Conservation (phyloP, 805 yeast species). For the Starmerella roubikii region DNA sequence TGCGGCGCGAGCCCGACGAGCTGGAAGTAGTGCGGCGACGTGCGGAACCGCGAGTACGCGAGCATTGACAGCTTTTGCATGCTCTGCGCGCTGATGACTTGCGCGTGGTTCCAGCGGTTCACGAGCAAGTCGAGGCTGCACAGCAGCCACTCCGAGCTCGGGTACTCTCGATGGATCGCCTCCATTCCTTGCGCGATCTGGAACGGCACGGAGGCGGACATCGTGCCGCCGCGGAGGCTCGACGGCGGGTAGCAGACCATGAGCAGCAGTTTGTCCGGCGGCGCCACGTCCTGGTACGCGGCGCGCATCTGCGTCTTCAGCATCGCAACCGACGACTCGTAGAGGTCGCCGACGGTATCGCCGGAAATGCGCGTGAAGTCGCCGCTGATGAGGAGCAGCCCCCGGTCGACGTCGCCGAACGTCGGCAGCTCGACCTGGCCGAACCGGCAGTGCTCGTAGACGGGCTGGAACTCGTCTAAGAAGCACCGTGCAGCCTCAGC, state of each 20-base stretch:
- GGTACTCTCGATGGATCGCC: conserved; percentile 15
- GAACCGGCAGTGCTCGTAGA: conserved; percentile 27
- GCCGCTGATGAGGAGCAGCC: conserved; percentile 15
- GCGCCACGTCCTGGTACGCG: background rate
- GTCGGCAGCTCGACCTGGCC: conserved; percentile 23
- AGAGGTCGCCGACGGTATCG: conserved; percentile 20
- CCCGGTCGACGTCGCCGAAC: conserved; percentile 16
- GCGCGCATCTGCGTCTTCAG: conserved; percentile 14
- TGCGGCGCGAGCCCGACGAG: conserved; percentile 26
- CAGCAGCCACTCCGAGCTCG: conserved; percentile 16
- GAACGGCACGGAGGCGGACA: conserved; percentile 15
- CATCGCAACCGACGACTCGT: conserved; percentile 15
- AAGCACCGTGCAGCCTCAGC: conserved; percentile 10
- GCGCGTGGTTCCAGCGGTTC: conserved; percentile 20
- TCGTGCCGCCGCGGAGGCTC: conserved; percentile 12
- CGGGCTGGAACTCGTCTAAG: conserved; percentile 21
- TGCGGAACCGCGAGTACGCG: conserved; percentile 23
- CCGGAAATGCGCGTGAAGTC: conserved; percentile 17
- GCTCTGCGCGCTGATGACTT: conserved; percentile 22
- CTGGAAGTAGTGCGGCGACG: conserved; percentile 23
- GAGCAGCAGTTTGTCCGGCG: conserved; percentile 3
- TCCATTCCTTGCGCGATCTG: conserved; percentile 20
- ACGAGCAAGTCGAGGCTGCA: conserved; percentile 18
- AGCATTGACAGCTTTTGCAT: conserved; percentile 22
- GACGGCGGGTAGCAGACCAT: conserved; percentile 13